Base-by-base conservation (phyloP, 2,329 filamentous ascomycete genomes). In the Aaosphaeria pasadenensis region DNA sequence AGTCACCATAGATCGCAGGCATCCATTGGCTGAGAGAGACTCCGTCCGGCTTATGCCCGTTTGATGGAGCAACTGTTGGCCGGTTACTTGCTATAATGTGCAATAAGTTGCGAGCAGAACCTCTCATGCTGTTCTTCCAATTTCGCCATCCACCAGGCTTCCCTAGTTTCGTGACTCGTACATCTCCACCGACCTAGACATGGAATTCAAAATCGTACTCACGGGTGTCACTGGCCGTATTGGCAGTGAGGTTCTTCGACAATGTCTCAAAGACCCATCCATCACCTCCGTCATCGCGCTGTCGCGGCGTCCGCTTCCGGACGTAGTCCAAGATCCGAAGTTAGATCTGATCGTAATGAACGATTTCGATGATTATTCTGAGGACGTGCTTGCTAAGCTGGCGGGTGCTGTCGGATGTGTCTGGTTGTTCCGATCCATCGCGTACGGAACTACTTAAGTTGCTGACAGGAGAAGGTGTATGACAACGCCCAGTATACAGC, bases 391-490 rank as follows among this genome's bases (percentile, higher is more conserved):
- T 39, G 45, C 45, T 31, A 57, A 53, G 44, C 43, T 60, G 6
- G 44, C 39, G 11, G 52, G 50, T 17, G 45, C 53, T 5, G 50
- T 56, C 31, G 52, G 43, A 35, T 56, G 50, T 36, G 53, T 59
- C 30, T 59, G 50, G 48, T 56, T 55, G n/a, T 28, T 9, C 17
- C 30, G 9, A 5, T 43, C 31, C 38, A 36, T 35, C 28, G 33
- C n/a, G 30, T 38, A 32, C 13, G 39, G 13, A 29, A 17, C 28
- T 38, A 38, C 13, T 28, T 33, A 30, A 41, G 45, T 36, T 33
- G 45, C 49, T 56, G 45, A 57, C 45, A 11, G 29, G 36, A 31
- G 30, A 46, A 59, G 49, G 50, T 54, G 51, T 46, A 57, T 56
- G 57, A 56, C 49, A 32, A 57, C 51, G 7, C 52, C 53, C n/a